Evolutionary conservation across 306 rosid genomes (phyloP).

Genomic region (Sphenostylis stenocarpa): DNA sequence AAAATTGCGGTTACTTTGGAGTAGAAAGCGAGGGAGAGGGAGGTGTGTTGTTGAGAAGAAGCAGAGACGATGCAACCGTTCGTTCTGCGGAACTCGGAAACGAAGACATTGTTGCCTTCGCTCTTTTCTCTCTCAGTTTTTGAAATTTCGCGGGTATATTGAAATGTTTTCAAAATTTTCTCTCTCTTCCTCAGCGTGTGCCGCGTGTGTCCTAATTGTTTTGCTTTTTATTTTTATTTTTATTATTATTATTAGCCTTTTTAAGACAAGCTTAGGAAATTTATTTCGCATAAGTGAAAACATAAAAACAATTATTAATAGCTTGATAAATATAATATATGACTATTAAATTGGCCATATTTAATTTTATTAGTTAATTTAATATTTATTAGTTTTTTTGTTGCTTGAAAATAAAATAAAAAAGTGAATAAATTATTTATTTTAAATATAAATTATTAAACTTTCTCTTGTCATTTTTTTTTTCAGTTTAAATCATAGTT

Average conservation of each 20-base stretch:
- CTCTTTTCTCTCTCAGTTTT: constrained; percentile 24
- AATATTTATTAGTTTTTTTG: no score
- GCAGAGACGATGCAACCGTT: constrained; percentile 75
- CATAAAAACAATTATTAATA: not conserved
- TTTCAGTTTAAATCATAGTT: no score
- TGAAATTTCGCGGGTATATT: constrained; percentile 59
- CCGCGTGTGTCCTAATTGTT: not conserved
- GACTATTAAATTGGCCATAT: no score
- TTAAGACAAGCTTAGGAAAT: not conserved
- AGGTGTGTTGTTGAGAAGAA: constrained; percentile 58
- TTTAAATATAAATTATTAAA: no score
- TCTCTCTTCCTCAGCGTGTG: constrained; percentile 7
- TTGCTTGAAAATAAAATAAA: no score
- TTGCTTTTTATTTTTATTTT: not conserved
- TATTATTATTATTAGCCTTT: not conserved
- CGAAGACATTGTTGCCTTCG: constrained; percentile 41
- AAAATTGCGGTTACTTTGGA: constrained; percentile 36
- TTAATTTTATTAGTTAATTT: no score
- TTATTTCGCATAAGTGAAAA: not conserved
- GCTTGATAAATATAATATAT: not conserved
- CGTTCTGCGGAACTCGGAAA: constrained; percentile 67
- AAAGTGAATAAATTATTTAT: no score
- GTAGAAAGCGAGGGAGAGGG: constrained; percentile 33
- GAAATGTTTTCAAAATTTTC: constrained; percentile 30
- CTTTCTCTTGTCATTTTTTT: no score